Base-by-base conservation (phyloP, 768 basidiomycete genomes). In the Asterophora lycoperdoides region DNA sequence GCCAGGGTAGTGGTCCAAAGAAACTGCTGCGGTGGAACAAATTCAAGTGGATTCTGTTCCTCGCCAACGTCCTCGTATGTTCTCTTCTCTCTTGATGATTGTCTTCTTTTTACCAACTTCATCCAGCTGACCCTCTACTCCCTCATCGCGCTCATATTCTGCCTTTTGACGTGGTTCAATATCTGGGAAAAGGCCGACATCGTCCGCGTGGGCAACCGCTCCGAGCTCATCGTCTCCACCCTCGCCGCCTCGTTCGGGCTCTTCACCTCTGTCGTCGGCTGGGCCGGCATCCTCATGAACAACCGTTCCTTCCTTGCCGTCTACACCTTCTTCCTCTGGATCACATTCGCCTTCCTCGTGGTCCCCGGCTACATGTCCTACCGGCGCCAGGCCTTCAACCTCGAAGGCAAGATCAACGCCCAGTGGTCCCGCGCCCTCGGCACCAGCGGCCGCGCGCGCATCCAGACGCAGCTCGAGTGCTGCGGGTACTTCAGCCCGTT, bases 401-500 rank as follows among this genome's bases (percentile, higher is more conserved):
- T 91, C 38, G 84, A 87, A 57, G 89, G 85, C 47, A 90, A 91
- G 68, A 57, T 89, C 65, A 90, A 89, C 65, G 65, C 74, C 2
- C 80, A 86, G 57, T 90, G 88, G 89, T 82, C 80, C 46, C 71
- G 78, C 30, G 48, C 58, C 28, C 73, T 90, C 18, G 80, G 79
- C n/a, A 62, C 78, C 34, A 55, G 61, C 1, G 86, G 80, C 1
- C 74, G 88, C 32, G 66, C 85, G 30, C 69, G 79, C 35, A 76
- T 91, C 33, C 89, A 92, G 64, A 80, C 86, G 60, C 75, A 84
- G 68, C 78, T 89, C 30, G 45, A 72, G 30, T 90, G 88, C 68
- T 91, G 89, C 60, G 89, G 89, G 0, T 91, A 87, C 66, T 89
- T 80, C 67, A 79, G 72, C 39, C 89, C 90, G 0, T 91, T 80